phyloP scores from a whole-genome alignment of 2,329 filamentous ascomycete genomes.

The Corinectria fuckeliana region DNA sequence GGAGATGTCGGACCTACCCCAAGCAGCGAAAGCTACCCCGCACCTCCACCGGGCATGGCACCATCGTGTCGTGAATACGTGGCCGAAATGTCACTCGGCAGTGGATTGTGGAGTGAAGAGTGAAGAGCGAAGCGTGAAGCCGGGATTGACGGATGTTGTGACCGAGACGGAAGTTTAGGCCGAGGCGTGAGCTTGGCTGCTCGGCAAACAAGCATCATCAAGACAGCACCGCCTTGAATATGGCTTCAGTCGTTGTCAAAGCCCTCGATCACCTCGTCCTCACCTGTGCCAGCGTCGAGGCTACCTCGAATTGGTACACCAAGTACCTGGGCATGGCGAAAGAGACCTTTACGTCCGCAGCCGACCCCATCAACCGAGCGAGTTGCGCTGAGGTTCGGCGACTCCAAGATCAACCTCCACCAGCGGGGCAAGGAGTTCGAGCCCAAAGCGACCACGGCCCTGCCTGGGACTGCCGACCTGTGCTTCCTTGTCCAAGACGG shows the following conservation, averaged over 20 bases:
- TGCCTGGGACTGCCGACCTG: constrained; percentile 64
- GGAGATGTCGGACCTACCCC: constrained; percentile 4
- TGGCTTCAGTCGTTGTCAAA: constrained; percentile 38
- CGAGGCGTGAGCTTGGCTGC: neutral
- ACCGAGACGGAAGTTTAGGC: neutral
- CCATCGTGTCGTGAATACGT: neutral
- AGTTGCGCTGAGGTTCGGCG: constrained; percentile 62
- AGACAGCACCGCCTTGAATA: neutral
- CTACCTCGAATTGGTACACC: constrained; percentile 61
- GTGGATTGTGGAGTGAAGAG: neutral
- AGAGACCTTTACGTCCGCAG: constrained; percentile 54
- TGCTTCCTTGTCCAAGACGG: constrained; percentile 63
- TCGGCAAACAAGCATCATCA: neutral
- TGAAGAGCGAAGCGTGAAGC: too few species aligned
- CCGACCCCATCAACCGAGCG: constrained; percentile 45
- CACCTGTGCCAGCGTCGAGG: constrained; percentile 58
- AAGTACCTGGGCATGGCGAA: constrained; percentile 63
- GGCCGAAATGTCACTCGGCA: neutral
- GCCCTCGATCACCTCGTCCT: constrained; percentile 67
- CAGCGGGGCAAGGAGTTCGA: constrained; percentile 64
- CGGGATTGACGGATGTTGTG: neutral
- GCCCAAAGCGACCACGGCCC: constrained; percentile 60
- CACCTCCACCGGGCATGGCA: neutral
- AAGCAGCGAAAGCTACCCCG: constrained; percentile 10
- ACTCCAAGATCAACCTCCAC: constrained; percentile 68